These are phyloP conservation scores for Cinnamomum chago DNA, from an alignment of 164 flowering plant genomes.

Conservation along the genomic window DNA sequence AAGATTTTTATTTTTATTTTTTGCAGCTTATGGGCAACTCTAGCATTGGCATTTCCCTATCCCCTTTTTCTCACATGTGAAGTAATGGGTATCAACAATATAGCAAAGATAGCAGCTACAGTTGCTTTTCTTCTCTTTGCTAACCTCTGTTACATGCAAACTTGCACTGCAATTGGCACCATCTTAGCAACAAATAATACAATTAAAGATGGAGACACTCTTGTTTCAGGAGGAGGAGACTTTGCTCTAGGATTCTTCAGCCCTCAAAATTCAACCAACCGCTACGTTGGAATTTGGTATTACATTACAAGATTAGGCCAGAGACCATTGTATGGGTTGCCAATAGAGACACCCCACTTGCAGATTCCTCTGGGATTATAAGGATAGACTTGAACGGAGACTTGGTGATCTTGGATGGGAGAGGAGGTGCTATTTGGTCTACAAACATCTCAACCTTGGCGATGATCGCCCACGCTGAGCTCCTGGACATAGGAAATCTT, in stretches of 20 bases:
- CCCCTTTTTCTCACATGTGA: too few relatives aligned
- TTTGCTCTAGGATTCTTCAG: constrained; percentile 23
- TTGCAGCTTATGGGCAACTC: too few relatives aligned
- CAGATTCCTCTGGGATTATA: constrained; percentile 27
- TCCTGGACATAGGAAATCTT: constrained; percentile 45
- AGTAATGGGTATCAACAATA: too few relatives aligned
- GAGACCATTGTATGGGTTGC: constrained; percentile 52
- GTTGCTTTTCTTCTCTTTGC: too few relatives aligned
- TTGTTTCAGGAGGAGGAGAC: constrained; percentile 1
- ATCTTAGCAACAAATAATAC: constrained; percentile 4
- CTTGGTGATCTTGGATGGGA: constrained; percentile 8
- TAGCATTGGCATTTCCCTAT: too few relatives aligned
- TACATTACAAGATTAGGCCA: constrained; percentile 14
- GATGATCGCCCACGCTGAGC: constrained; percentile 17
- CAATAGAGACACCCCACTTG: constrained; percentile 46
- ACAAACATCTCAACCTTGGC: background rate
- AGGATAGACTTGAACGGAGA: constrained; percentile 24
- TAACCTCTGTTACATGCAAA: background rate
- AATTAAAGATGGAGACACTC: constrained; percentile 13
- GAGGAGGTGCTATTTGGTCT: background rate
- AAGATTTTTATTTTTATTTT: too few relatives aligned
- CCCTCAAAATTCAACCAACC: constrained; percentile 9
- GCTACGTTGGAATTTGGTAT: constrained; percentile 23
- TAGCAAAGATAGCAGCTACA: too few relatives aligned
- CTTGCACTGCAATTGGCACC: constrained; percentile 4